Percentiles rank a stretch among this genome's conserved stretches.
Conservation (phyloP, 2,329 filamentous ascomycete species). For the Ceratocystis albifundus region DNA sequence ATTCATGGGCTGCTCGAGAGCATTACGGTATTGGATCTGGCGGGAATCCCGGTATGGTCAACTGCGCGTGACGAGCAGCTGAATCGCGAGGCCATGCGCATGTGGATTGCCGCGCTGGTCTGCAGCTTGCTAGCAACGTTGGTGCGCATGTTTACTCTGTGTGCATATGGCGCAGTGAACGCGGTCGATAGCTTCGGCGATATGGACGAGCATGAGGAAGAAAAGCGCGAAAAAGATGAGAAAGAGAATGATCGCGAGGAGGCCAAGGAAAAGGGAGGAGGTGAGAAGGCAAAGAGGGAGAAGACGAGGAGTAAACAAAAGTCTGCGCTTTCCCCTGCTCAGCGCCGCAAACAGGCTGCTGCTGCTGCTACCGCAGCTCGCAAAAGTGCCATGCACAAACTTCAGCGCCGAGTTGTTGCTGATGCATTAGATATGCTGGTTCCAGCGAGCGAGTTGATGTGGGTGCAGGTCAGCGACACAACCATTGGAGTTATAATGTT, state of each 20-base stretch:
- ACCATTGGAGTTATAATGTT: constrained; percentile 49
- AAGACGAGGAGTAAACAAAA: constrained; percentile 26
- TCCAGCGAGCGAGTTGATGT: constrained; percentile 49
- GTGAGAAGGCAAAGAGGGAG: constrained; percentile 26
- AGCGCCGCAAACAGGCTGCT: neutral
- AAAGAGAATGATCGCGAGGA: constrained; percentile 24
- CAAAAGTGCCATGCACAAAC: constrained; percentile 15
- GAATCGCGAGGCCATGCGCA: constrained; percentile 50
- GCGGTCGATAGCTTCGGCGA: constrained; percentile 16
- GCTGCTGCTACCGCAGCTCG: neutral
- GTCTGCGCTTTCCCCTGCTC: neutral
- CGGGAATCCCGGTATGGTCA: constrained; percentile 36
- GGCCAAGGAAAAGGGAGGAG: too few relatives aligned
- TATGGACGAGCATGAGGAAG: constrained; percentile 24
- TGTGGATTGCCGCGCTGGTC: constrained; percentile 55
- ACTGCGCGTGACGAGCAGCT: constrained; percentile 37
- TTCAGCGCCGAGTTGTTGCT: constrained; percentile 41
- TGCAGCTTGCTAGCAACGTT: constrained; percentile 38
- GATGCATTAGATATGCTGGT: constrained; percentile 52
- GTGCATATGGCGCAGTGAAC: constrained; percentile 30
- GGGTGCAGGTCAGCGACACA: constrained; percentile 42
- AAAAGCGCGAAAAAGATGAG: constrained; percentile 28
- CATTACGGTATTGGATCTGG: constrained; percentile 46
- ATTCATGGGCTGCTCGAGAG: constrained; percentile 58
- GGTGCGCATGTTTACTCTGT: constrained; percentile 34